Percentiles rank a stretch among this genome's conserved stretches.
These are phyloP conservation scores for Cystoderma amianthinum DNA, from an alignment of 768 basidiomycete genomes.

Conservation along the genomic window DNA sequence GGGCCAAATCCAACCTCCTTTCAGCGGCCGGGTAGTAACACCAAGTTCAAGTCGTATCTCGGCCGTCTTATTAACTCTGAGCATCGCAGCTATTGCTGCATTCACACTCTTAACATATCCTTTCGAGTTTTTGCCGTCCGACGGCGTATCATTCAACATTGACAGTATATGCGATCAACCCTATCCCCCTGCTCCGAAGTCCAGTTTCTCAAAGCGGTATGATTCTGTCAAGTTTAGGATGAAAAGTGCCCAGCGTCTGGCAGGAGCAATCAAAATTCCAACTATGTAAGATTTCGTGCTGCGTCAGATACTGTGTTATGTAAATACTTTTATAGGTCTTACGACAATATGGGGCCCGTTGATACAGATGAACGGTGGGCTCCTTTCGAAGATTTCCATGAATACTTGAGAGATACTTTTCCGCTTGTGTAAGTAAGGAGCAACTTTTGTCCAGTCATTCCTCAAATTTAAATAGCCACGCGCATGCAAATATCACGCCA, in stretches of 20 bases:
- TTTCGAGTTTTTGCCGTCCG: neutral
- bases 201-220: constrained; percentile 14
- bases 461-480: neutral
- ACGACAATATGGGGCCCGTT: constrained; percentile 21
- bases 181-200: constrained; percentile 9
- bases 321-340: constrained; percentile 12
- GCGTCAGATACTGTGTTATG: neutral
- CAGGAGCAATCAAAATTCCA: constrained; percentile 19
- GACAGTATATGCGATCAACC: constrained; percentile 14
- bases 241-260: constrained; percentile 13
- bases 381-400: constrained; percentile 17
- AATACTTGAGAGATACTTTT: constrained; percentile 17
- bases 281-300: constrained; percentile 13
- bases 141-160: neutral
- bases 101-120: neutral
- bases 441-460: neutral
- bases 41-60: no score
- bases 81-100: neutral
- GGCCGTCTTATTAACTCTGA: no score
- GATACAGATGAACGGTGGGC: constrained; percentile 18
- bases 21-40: no score
- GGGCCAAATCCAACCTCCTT: no score
- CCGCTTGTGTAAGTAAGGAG: constrained; percentile 16
- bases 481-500: constrained; percentile 7
- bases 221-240: constrained; percentile 13